These are phyloP conservation scores for Porcisia deanei DNA, from an alignment of 208 protist species.

Conservation along the genomic window DNA sequence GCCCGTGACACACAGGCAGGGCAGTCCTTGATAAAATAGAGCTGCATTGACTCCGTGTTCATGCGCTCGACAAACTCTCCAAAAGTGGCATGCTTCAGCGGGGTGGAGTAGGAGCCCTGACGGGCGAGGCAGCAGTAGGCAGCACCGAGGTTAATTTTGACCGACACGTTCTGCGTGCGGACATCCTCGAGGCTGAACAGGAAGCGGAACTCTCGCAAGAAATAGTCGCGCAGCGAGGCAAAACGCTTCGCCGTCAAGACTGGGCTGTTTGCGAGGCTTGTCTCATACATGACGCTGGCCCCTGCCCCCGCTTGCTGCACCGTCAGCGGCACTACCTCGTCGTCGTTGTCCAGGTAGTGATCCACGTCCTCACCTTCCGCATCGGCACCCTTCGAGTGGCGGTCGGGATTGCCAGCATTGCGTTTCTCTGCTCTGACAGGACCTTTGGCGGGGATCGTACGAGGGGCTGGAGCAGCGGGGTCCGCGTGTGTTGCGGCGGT, in stretches of 20 bases:
- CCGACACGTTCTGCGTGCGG: slow-evolving; percentile 68
- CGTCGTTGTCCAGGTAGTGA: slow-evolving; percentile 38
- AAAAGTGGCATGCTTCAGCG: slow-evolving; percentile 82
- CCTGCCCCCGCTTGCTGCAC: slow-evolving; percentile 38
- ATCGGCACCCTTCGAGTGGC: slow-evolving; percentile 14
- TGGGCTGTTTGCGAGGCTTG: slow-evolving; percentile 62
- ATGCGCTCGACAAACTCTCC: slow-evolving; percentile 84
- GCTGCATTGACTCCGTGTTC: slow-evolving; percentile 86
- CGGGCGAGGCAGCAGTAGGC: slow-evolving; percentile 83
- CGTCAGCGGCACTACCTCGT: slow-evolving; percentile 54
- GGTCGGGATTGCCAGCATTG: slow-evolving; percentile 4
- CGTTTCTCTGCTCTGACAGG: neutral
- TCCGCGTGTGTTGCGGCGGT: neutral
- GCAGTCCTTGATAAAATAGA: slow-evolving; percentile 86
- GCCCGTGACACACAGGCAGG: slow-evolving; percentile 79
- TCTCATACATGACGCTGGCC: slow-evolving; percentile 30
- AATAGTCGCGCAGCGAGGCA: slow-evolving; percentile 67
- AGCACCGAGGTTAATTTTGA: slow-evolving; percentile 77
- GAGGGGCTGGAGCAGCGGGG: neutral
- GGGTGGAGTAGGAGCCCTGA: slow-evolving; percentile 72
- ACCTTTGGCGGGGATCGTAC: neutral
- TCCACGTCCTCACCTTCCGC: slow-evolving; percentile 42
- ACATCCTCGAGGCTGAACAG: slow-evolving; percentile 77
- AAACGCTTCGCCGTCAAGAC: slow-evolving; percentile 76
- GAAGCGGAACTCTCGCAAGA: slow-evolving; percentile 67